Percentiles rank a stretch among this genome's conserved stretches.
These are phyloP conservation scores for Penicillium argentinense DNA, from an alignment of 495 filamentous ascomycete species.

Conservation along the genomic window DNA sequence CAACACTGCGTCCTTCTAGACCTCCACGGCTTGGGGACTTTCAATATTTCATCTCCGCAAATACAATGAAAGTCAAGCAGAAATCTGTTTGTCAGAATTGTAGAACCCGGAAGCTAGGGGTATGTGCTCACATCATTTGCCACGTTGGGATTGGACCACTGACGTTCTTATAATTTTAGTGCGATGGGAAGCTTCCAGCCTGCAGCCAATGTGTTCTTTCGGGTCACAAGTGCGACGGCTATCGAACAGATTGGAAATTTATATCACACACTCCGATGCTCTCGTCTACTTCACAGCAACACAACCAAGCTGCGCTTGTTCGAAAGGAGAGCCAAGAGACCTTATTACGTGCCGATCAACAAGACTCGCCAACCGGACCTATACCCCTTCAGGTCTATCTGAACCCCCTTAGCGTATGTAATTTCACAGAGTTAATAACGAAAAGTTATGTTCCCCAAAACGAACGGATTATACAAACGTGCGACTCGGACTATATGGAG, in stretches of 20 bases:
- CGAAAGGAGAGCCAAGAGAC: no score
- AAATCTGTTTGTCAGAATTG: constrained; percentile 24
- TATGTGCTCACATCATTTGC: no score
- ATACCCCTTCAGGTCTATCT: no score
- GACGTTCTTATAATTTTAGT: constrained; percentile 9
- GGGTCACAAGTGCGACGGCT: constrained; percentile 19
- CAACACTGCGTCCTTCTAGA: background rate
- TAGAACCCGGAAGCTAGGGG: constrained; percentile 24
- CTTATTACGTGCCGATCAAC: no score
- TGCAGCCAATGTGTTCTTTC: constrained; percentile 24
- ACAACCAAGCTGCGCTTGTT: no score
- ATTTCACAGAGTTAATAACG: no score
- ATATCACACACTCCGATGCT: constrained; percentile 2
- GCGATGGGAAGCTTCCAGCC: constrained; percentile 24
- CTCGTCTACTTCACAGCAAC: background rate
- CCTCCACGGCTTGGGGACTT: no score
- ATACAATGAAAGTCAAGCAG: constrained; percentile 25
- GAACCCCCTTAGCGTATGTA: no score
- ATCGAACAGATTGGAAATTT: constrained; percentile 21
- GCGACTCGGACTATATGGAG: constrained; percentile 1
- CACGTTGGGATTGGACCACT: no score
- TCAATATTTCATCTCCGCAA: no score
- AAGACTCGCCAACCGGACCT: no score
- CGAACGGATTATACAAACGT: background rate
- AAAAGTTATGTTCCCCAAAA: constrained; percentile 13